A percentile compares a stretch with the other conserved stretches of the same genome.
phyloP scores from a whole-genome alignment of 2,329 filamentous ascomycete genomes.

The Chalaropsis thielavioides region DNA sequence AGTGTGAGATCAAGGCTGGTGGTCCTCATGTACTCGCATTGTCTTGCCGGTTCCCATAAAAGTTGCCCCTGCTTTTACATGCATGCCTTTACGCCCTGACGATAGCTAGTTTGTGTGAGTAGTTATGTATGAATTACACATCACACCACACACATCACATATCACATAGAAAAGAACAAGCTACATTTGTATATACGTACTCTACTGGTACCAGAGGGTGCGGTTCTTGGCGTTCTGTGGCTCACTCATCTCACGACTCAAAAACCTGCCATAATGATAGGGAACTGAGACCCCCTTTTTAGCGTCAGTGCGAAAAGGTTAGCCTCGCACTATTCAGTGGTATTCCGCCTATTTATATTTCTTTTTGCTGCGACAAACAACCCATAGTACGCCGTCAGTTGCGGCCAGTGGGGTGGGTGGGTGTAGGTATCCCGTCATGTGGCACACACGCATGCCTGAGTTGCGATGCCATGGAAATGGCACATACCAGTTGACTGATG shows the following conservation, averaged over 20 bases:
- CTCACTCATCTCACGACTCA: neutral
- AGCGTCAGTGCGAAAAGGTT: neutral
- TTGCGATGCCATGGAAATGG: neutral
- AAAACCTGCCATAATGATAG: neutral
- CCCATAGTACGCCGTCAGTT: neutral
- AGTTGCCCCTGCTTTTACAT: neutral
- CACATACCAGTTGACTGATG: neutral
- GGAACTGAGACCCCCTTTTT: slow-evolving; percentile 3
- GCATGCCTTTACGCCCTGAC: neutral
- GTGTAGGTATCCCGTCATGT: neutral
- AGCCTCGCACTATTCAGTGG: neutral
- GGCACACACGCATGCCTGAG: neutral
- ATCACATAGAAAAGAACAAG: neutral
- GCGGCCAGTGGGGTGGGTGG: neutral
- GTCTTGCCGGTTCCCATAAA: neutral
- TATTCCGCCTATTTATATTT: neutral
- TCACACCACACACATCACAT: neutral
- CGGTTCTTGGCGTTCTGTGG: neutral
- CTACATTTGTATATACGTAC: neutral
- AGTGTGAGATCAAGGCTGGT: neutral
- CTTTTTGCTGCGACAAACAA: neutral
- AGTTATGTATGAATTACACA: neutral
- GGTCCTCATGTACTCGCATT: neutral
- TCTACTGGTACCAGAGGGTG: neutral
- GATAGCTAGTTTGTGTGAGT: neutral